These are phyloP conservation scores for Penicillium polonicum DNA, from an alignment of 2,329 filamentous ascomycete species.

Conservation along the genomic window DNA sequence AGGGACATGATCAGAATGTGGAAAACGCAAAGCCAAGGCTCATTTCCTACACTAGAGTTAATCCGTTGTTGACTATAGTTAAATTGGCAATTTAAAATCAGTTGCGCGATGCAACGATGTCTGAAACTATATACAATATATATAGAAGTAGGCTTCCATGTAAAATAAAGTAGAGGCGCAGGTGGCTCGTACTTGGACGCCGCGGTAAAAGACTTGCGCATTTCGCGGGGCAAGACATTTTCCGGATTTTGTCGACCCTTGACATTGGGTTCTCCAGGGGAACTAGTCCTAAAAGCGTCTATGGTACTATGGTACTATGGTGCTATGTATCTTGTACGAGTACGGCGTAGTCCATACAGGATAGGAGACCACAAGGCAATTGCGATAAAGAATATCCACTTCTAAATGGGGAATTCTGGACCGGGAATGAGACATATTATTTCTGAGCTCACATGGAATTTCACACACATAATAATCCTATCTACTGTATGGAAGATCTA, in stretches of 20 bases:
- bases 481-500: not conserved
- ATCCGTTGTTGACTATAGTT: not conserved
- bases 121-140: not conserved
- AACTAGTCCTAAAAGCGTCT: not conserved
- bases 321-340: not conserved
- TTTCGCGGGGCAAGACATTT: not conserved
- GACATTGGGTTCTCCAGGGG: not conserved
- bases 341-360: not conserved
- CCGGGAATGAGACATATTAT: not conserved
- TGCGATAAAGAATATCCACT: not conserved
- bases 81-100: not conserved
- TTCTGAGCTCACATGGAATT: not conserved
- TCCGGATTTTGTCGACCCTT: not conserved
- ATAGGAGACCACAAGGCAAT: not conserved
- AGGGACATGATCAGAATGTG: not conserved
- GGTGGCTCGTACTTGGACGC: not conserved
- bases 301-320: not conserved
- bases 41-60: conserved; percentile 1
- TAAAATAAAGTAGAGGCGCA: not conserved
- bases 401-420: not conserved
- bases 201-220: not conserved
- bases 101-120: not conserved
- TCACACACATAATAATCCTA: not conserved
- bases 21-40: conserved; percentile 1
- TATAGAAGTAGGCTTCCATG: not conserved